Evolutionary conservation across 2,329 filamentous ascomycete genomes (phyloP), one percentile per base, ranked within the genome.

Genomic region (Alternaria sp.): DNA sequence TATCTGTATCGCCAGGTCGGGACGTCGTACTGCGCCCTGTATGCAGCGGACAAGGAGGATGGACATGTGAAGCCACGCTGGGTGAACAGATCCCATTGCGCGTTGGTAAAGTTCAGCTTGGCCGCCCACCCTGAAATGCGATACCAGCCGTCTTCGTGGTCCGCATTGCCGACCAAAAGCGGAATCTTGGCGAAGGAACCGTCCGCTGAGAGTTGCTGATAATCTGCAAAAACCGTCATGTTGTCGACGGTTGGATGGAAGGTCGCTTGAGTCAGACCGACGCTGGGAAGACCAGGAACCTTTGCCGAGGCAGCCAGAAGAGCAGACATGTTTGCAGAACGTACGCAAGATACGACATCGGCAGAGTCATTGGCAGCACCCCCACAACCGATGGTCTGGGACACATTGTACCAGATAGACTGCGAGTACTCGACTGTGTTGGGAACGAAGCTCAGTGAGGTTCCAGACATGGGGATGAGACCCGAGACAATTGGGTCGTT

Each of bases 401-500:
- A 79, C 30, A 82, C 80, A 47, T 81, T 82, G 26, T 74, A 74
- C 64, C 79, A 78, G 6, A 72, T 47, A 10, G 67, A 59, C 46
- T 72, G 73, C 3, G 68, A 69, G 15, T 71, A 66, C 11, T 73
- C 67, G 19, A 64, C 69, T 0, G 74, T 79, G 40, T 74, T 75
- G 8, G 66, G 68, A 45, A 69, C 50, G 50, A 73, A 78, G 61
- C 74, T 75, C 44, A 79, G 69, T 2, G 78, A 81, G 4, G 80
- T 84, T 3, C 85, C 85, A 5, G 85, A 87, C 30, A 82, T 78
- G 4, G 81, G 75, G 59, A 86, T 83, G 10, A 85, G 74, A 4
- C 80, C 84, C 7, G 78, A 72, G n/a, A 81, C 81, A 12, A 87
- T 86, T 7, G 86, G 84, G 25, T 87, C 82, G 0, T 81, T 55